phyloP scores from a whole-genome alignment of 345 rosid species.

The Brassica napus region Da-Ae NC_063435.1:2992501-2993000 shows the following conservation, averaged over 20 bases:
- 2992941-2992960: conserved; percentile 9
- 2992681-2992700: conserved; percentile 41
- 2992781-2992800: conserved; percentile 31
- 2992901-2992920: not conserved
- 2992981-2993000: not conserved
- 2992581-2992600: conserved; percentile 27
- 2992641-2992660: conserved; percentile 46
- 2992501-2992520: conserved; percentile 88
- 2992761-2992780: conserved; percentile 37
- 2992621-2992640: conserved; percentile 1
- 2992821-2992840: conserved; percentile 37
- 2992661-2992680: conserved; percentile 38
- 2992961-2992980: conserved; percentile 16
- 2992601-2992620: conserved; percentile 3
- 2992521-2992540: conserved; percentile 77
- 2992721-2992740: conserved; percentile 40
- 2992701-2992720: conserved; percentile 34
- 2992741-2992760: conserved; percentile 32
- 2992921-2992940: not conserved
- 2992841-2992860: conserved; percentile 54
- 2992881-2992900: not conserved
- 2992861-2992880: conserved; percentile 45
- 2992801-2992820: conserved; percentile 26
- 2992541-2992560: conserved; percentile 52
- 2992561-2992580: conserved; percentile 30